Evolutionary conservation across 805 yeast species (phyloP).

Genomic region (Danielia oregonensis): DNA sequence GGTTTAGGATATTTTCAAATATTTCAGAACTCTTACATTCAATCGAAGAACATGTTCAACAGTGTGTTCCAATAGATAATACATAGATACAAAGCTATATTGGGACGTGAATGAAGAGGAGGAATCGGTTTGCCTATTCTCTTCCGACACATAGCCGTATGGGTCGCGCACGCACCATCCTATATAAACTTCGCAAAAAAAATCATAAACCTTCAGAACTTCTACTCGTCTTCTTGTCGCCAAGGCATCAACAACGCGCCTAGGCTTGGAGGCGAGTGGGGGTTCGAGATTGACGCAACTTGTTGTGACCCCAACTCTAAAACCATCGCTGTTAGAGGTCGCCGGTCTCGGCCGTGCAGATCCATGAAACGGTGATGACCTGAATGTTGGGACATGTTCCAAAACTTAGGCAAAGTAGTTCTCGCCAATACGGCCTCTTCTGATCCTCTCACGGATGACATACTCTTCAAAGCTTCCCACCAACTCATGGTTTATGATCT

Average conservation of each 20-base stretch:
- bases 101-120: too few species aligned
- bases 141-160: too few species aligned
- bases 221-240: too few species aligned
- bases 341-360: constrained; percentile 64
- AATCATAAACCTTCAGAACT: too few species aligned
- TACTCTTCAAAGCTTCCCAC: constrained; percentile 27
- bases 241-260: constrained; percentile 15
- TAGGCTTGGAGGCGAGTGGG: constrained; percentile 8
- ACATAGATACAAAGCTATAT: too few species aligned
- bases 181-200: too few species aligned
- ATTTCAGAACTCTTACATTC: too few species aligned
- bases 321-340: constrained; percentile 98
- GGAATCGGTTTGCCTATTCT: too few species aligned
- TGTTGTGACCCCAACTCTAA: constrained; percentile 61
- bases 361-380: constrained; percentile 98
- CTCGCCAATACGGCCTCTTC: constrained; percentile 43
- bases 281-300: constrained; percentile 20
- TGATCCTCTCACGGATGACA: constrained; percentile 27
- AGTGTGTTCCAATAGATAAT: too few species aligned
- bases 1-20: too few species aligned
- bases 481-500: constrained; percentile 30
- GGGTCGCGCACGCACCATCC: too few species aligned
- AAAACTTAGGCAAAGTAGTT: constrained; percentile 25
- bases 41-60: too few species aligned
- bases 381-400: constrained; percentile 66